Percentiles rank a stretch among this genome's conserved stretches.
These are phyloP conservation scores for Coniosporium tulheliwenetii DNA, from an alignment of 2,329 filamentous ascomycete species.

Conservation along the genomic window DNA sequence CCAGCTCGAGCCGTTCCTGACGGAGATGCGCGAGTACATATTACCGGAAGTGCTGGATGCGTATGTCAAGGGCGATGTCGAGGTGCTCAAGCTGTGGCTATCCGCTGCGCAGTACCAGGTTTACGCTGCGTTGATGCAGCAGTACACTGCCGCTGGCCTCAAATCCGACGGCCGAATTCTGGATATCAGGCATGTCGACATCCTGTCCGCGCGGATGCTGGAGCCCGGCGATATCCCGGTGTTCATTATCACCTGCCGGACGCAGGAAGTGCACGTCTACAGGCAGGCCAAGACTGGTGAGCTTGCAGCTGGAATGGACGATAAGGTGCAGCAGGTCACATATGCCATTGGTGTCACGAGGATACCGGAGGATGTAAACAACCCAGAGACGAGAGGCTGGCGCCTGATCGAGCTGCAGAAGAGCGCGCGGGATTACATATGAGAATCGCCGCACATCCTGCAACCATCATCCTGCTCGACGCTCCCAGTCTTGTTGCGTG, in stretches of 20 bases:
- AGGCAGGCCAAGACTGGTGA: conserved; percentile 78
- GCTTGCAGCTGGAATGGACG: conserved; percentile 93
- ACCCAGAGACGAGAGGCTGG: conserved; percentile 94
- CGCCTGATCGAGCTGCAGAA: conserved; percentile 97
- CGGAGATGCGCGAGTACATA: conserved; percentile 94
- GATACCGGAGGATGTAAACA: conserved; percentile 87
- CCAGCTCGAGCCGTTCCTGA: conserved; percentile 86
- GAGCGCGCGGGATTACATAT: conserved; percentile 82
- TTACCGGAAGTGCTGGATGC: conserved; percentile 93
- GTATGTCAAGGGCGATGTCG: conserved; percentile 89
- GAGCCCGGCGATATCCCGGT: conserved; percentile 83
- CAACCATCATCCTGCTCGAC: too few species aligned
- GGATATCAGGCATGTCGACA: conserved; percentile 89
- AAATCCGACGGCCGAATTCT: conserved; percentile 91
- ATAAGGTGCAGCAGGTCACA: conserved; percentile 94
- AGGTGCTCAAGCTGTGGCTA: conserved; percentile 86
- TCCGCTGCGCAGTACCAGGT: conserved; percentile 93
- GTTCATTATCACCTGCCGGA: conserved; percentile 91
- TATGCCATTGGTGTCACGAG: conserved; percentile 95
- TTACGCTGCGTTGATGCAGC: conserved; percentile 90
- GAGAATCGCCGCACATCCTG: conserved; percentile 13
- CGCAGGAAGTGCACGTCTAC: conserved; percentile 96
- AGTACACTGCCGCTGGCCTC: conserved; percentile 84
- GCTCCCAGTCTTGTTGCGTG: too few species aligned
- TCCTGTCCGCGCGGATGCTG: conserved; percentile 62